Conservation (phyloP, 352 stramenopile genomes). For the Aphanomyces cochlioides region DNA sequence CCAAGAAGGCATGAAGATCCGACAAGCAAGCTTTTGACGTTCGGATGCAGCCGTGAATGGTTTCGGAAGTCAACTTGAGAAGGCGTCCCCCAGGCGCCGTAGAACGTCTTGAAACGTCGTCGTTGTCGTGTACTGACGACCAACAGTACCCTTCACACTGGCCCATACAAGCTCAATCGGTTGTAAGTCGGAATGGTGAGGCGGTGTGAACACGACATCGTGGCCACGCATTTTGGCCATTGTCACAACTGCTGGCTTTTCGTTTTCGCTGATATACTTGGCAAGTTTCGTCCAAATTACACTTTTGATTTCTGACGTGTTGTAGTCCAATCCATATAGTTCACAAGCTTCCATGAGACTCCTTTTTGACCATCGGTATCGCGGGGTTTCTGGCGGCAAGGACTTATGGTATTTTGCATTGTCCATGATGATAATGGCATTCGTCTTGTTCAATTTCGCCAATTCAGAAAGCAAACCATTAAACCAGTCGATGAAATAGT, state of each 20-base stretch:
- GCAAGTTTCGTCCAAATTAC: slow-evolving; percentile 22
- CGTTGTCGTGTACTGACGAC: background rate
- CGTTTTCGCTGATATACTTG: slow-evolving; percentile 23
- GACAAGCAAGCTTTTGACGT: too few relatives aligned
- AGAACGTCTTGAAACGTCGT: background rate
- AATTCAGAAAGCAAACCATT: slow-evolving; percentile 6
- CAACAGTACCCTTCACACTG: slow-evolving; percentile 28
- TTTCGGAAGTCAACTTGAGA: too few relatives aligned
- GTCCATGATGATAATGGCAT: slow-evolving; percentile 30
- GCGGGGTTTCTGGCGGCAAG: slow-evolving; percentile 14
- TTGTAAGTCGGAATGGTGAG: slow-evolving; percentile 34
- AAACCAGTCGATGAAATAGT: slow-evolving; percentile 32
- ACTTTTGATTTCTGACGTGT: background rate
- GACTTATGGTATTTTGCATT: slow-evolving; percentile 29
- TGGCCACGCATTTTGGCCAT: slow-evolving; percentile 27
- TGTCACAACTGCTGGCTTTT: slow-evolving; percentile 18
- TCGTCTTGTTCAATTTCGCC: background rate
- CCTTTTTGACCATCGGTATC: background rate
- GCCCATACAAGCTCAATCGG: slow-evolving; percentile 33
- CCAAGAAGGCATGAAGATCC: too few relatives aligned
- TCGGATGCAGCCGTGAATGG: too few relatives aligned
- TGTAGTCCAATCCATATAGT: background rate
- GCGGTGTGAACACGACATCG: slow-evolving; percentile 32
- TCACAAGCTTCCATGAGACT: slow-evolving; percentile 3
- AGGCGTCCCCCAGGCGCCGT: background rate